A percentile compares a stretch with the other conserved stretches of the same genome.
phyloP scores from a whole-genome alignment of 345 rosid genomes.

The Hevea brasiliensis region DNA sequence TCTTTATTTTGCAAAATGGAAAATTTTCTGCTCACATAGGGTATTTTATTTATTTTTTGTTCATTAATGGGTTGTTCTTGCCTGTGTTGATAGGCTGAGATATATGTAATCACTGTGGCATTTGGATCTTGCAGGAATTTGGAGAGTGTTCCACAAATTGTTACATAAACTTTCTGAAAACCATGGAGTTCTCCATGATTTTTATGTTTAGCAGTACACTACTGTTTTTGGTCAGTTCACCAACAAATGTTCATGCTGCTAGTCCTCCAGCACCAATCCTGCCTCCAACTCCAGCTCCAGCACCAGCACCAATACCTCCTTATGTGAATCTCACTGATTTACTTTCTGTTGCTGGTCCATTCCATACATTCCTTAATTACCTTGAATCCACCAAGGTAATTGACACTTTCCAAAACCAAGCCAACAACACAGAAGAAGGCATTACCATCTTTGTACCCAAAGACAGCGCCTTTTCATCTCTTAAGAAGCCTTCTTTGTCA shows the following conservation, averaged over 20 bases:
- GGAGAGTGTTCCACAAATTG: constrained; percentile 17
- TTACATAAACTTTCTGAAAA: constrained; percentile 20
- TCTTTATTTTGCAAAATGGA: neutral
- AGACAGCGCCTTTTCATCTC: constrained; percentile 72
- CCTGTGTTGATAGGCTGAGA: neutral
- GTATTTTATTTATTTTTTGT: neutral
- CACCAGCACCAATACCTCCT: constrained; percentile 69
- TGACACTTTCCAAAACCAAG: constrained; percentile 84
- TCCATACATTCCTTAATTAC: constrained; percentile 66
- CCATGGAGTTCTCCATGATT: constrained; percentile 43
- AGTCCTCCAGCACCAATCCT: constrained; percentile 59
- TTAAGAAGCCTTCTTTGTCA: constrained; percentile 61
- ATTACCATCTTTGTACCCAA: constrained; percentile 87
- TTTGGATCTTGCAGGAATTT: constrained; percentile 40
- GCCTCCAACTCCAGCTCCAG: constrained; percentile 63
- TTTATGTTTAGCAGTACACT: constrained; percentile 29
- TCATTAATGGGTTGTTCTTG: neutral
- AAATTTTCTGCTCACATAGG: neutral
- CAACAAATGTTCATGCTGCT: constrained; percentile 48
- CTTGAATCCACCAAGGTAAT: constrained; percentile 72
- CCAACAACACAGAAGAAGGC: constrained; percentile 83
- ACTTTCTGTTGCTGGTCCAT: constrained; percentile 86
- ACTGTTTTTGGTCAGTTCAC: constrained; percentile 37
- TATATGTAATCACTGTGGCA: neutral
- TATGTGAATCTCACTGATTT: constrained; percentile 70